These are phyloP conservation scores for Trypethelium eluteriae DNA, from an alignment of 495 filamentous ascomycete genomes.

Conservation along the genomic window DNA sequence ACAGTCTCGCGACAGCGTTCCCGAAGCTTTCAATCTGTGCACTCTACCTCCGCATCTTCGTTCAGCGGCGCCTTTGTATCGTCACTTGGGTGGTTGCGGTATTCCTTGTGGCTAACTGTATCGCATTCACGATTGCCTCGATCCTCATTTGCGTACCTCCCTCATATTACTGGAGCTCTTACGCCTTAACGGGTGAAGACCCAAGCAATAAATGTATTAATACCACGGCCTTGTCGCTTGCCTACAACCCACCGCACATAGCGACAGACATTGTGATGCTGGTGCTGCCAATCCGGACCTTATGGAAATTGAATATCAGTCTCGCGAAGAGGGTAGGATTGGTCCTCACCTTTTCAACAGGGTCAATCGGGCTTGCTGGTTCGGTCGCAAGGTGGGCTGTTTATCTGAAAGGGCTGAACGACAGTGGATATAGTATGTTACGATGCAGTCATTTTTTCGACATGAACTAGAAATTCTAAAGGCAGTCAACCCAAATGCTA, in stretches of 20 bases:
- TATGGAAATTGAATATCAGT: neutral
- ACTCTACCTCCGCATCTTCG: slow-evolving; percentile 1
- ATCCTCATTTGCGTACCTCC: neutral
- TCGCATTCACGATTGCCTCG: neutral
- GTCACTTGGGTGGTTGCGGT: neutral
- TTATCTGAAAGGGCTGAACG: neutral
- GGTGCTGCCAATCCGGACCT: neutral
- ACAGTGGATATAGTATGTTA: neutral
- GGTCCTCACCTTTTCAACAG: neutral
- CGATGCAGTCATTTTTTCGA: neutral
- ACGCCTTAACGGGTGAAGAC: neutral
- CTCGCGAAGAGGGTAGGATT: neutral
- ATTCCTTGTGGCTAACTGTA: neutral
- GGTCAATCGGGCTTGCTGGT: neutral
- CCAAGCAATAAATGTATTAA: neutral
- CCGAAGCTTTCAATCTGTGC: neutral
- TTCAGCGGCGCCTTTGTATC: neutral
- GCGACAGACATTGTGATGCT: neutral
- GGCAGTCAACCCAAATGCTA: too few relatives aligned
- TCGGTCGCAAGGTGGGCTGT: neutral
- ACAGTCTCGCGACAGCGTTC: neutral
- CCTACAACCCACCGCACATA: neutral
- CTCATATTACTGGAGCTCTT: neutral
- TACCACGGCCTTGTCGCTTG: neutral
- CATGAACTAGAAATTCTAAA: neutral